Base-by-base conservation (phyloP, 768 basidiomycete genomes). In the Serendipita sp. region DNA sequence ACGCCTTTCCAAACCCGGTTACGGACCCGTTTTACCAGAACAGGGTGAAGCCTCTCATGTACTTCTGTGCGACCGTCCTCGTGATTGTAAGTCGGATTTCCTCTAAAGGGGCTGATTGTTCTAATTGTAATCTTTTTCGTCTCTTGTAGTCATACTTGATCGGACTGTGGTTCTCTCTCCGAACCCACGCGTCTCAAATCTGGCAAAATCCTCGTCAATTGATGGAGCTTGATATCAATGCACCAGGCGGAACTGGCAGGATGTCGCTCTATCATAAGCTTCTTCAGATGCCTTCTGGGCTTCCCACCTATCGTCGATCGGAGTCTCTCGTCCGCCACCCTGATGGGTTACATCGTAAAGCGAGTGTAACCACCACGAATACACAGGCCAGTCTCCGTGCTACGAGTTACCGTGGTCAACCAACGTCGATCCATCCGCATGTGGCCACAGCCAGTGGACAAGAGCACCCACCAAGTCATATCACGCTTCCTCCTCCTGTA, bases 141-240 rank as follows among this genome's bases (percentile, higher is more conserved):
- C 69, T 20, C 34, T 16, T 22, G 48, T 67, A 97, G 93, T 97
- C 96, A 1, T 99, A 99, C 72, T 81, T 97, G 50, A 82, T 98
- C 64, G 96, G 96, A 38, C 78, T 98, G 0, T 98, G 96, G 96
- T 99, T 99, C 77, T 97, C 96, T 42, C 82, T 99, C 17, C 86
- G 91, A 51, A 99, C 96, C 1, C 96, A 99, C 71, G 96, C 96
- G 4, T 85, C 88, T 14, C 96, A 98, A 71, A 99, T 99, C 67
- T 99, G 96, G 96, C 93, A 98, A 71, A 97, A 98, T 70, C 94
- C 94, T 2, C 92, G 88, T 65, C 86, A 84, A 53, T 77, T 93
- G 2, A 73, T 92, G 61, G 82, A 90, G 41, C 72, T 81, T 60
- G 88, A 90, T 45, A 69, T 85, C 17, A 77, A 81, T 3, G 71